phyloP scores from a whole-genome alignment of 768 basidiomycete species.

The Tubosaeta sp. region DNA sequence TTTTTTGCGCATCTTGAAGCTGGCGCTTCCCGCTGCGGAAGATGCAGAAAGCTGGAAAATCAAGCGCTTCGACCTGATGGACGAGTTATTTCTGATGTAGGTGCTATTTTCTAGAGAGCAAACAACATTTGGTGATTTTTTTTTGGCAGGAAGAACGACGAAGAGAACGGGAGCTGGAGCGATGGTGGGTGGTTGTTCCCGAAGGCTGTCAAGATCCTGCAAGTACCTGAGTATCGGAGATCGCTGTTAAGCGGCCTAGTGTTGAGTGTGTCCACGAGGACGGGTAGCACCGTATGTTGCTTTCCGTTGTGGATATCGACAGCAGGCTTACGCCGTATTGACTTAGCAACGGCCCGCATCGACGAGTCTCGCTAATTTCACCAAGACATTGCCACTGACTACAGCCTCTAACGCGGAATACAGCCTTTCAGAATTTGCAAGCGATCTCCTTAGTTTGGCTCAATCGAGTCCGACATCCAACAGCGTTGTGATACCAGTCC shows the following conservation, averaged over 20 bases:
- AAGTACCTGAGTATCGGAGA: conserved; percentile 57
- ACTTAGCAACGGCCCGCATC: conserved; percentile 67
- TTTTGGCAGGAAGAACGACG: conserved; percentile 31
- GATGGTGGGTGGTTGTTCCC: conserved; percentile 76
- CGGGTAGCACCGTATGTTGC: conserved; percentile 73
- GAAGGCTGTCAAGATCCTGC: conserved; percentile 60
- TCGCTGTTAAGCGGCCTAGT: conserved; percentile 67
- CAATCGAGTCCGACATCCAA: conserved; percentile 58
- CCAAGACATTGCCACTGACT: conserved; percentile 46
- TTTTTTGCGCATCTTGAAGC: conserved; percentile 47
- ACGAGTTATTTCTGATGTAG: conserved; percentile 52
- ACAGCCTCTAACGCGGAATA: conserved; percentile 33
- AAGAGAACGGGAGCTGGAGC: conserved; percentile 49
- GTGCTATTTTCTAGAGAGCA: conserved; percentile 11
- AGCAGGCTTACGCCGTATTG: conserved; percentile 11
- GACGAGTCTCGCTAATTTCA: conserved; percentile 55
- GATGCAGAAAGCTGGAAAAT: conserved; percentile 49
- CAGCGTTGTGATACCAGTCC: conserved; percentile 71
- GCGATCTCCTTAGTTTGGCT: conserved; percentile 55
- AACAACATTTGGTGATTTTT: background rate
- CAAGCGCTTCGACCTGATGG: conserved; percentile 43
- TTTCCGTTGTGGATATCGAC: conserved; percentile 6
- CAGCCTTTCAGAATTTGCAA: conserved; percentile 46
- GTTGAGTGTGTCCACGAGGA: conserved; percentile 78
- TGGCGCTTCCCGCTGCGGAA: conserved; percentile 40